These are phyloP conservation scores for Cytidiella melzeri DNA, from an alignment of 768 basidiomycete genomes.

Conservation along the genomic window DNA sequence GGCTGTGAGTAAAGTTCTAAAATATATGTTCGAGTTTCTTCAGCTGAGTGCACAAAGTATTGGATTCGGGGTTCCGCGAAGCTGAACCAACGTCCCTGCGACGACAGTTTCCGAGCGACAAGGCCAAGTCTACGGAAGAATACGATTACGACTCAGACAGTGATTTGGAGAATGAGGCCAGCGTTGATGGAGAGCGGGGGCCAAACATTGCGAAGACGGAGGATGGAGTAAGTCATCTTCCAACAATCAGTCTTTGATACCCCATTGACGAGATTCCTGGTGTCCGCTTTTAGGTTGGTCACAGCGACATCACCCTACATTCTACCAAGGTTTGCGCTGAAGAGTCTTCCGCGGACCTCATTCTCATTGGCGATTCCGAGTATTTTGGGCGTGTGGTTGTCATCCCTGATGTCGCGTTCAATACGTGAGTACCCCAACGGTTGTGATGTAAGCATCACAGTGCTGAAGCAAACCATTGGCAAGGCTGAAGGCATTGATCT, in stretches of 20 bases:
- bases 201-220: too few species aligned
- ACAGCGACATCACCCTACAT: neutral
- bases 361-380: neutral
- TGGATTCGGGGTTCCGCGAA: neutral
- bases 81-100: neutral
- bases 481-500: neutral
- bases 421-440: neutral
- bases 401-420: neutral
- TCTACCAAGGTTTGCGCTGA: neutral
- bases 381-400: neutral
- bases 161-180: neutral
- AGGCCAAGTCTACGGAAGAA: neutral
- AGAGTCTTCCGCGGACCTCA: neutral
- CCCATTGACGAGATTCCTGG: neutral
- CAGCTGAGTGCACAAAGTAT: neutral
- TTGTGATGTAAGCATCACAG: neutral
- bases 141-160: constrained; percentile 2
- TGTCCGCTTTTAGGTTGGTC: neutral
- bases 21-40: neutral
- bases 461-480: neutral
- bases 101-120: neutral
- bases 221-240: neutral
- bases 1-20: neutral
- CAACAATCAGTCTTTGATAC: neutral
- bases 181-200: neutral